A percentile compares a stretch with the other conserved stretches of the same genome.
Evolutionary conservation across 257 asterid genomes (phyloP).

Genomic region (Gentiana straminea): DNA sequence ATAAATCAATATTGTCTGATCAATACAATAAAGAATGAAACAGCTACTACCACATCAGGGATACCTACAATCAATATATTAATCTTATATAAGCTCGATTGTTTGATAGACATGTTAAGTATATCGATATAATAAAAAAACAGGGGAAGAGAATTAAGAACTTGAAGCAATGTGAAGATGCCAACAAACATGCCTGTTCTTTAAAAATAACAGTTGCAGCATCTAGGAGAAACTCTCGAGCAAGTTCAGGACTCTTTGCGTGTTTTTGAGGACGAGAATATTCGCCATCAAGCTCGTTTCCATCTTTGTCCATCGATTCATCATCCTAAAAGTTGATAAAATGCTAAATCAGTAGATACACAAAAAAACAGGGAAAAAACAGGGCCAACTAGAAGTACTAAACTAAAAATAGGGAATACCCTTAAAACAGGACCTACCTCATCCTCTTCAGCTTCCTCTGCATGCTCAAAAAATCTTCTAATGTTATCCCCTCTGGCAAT

Average conservation of each 20-base stretch:
- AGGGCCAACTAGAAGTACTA: neutral
- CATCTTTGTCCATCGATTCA: slow-evolving; percentile 97
- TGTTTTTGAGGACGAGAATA: slow-evolving; percentile 99
- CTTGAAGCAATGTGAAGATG: neutral
- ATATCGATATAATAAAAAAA: neutral
- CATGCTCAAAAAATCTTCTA: slow-evolving; percentile 89
- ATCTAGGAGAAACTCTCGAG: slow-evolving; percentile 97
- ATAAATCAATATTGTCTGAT: too few relatives aligned
- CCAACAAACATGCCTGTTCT: slow-evolving; percentile 69
- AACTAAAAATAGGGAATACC: neutral
- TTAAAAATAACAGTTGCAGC: slow-evolving; percentile 97
- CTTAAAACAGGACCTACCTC: slow-evolving; percentile 52
- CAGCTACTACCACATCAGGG: too few relatives aligned
- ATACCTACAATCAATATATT: too few relatives aligned
- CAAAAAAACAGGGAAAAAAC: neutral
- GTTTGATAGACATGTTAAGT: neutral
- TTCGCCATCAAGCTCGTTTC: slow-evolving; percentile 82
- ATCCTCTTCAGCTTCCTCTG: slow-evolving; percentile 99
- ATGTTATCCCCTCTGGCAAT: slow-evolving; percentile 73
- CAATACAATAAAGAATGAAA: too few relatives aligned
- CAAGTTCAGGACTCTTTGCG: slow-evolving; percentile 99
- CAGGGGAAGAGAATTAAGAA: too few relatives aligned
- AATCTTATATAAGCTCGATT: too few relatives aligned
- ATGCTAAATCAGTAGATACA: slow-evolving; percentile 5
- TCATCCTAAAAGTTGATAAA: slow-evolving; percentile 56